Base-by-base conservation (phyloP, 805 yeast genomes). In the Wickerhamomyces alni region DNA sequence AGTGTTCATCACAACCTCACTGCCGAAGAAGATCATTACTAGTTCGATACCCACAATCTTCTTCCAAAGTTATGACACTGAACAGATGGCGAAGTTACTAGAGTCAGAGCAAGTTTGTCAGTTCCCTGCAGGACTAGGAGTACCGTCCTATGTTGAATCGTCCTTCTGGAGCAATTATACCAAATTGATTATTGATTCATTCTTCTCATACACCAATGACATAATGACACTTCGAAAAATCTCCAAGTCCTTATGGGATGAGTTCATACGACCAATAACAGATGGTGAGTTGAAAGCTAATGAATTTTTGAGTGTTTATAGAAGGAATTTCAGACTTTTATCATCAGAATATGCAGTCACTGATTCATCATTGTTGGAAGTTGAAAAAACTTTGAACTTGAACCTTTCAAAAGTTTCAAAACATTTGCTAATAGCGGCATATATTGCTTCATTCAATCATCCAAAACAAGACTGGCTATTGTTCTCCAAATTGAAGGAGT, bases 351-450 rank as follows among this genome's bases (percentile, higher is more conserved):
- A 55, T 41, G 58, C 64, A 4, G 47, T 64, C 8, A 41, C 43
- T 5, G 46, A 39, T 2, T 28, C 33, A 2, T 44, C 42, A 5
- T 47, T 49, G 5, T 21, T n/a, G 2, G 41, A 46, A 7, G 43
- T 42, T 3, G 44, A 38, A 17, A 38, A 39, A 10, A 36, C 39
- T 2, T 3, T 32, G n/a, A 40, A 43, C 1, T 59, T 69, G 37
- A 81, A 79, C 46, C 61, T 85, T 31, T 77, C 89, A 0, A 55
- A 54, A 8, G 70, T 75, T 36, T 73, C 91, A 2, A 83, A 85
- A 53, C 86, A 74, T 53, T 61, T 89, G n/a, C 60, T 88, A 13
- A 72, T 87, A 25, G 87, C 96, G 1, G 80, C 95, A 1, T 89
- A 83, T 57, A 62, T 88, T 35, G 94, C 95, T 1, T 87, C 96